Evolutionary conservation across 805 yeast genomes (phyloP), one percentile per base, ranked within the genome.

Genomic region (Vanderwaltozyma tropicalis): DNA sequence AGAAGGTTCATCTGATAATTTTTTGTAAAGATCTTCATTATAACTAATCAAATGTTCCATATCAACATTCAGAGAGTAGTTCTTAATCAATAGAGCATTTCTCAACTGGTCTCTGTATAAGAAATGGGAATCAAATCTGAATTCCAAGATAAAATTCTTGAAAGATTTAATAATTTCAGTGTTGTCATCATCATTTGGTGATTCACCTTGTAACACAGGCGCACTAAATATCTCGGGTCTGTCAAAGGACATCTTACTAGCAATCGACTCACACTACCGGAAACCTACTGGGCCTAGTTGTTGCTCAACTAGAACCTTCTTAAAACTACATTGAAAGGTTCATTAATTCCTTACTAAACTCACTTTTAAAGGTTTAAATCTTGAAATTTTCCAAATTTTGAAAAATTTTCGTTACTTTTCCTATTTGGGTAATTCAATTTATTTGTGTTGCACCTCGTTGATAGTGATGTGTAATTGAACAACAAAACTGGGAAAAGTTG

Each of bases 61-160:
- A 46, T 83, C 77, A 10, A 92, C 94, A 3, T 74, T 72, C 36
- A 92, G 61, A 29, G 70, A 72, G 61, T 76, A 88, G 50, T 79
- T 76, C 39, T 79, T 79, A 45, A 85, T 79, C 35, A 89, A 67
- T 33, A 94, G 65, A 59, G 88, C 86, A 52, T 86, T 95, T 48
- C 96, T 70, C 39, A 92, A 68, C 57, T 88, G 95, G 51, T 88
- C 96, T 68, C 94, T 71, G 66, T 89, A 89, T 28, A 87, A 68
- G 59, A 83, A 92, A 56, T 77, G 80, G 41, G 84, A 74, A 53
- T 83, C 81, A 43, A 85, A 71, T 61, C 95, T 74, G 61, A 86
- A 92, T 57, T 87, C 95, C 38, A 86, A 66, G 29, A 92, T 72
- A 60, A 92, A 92, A 48, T 75, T 69, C 47, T 80, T 76, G 67